Percentiles rank a stretch among this genome's conserved stretches.
phyloP scores from a whole-genome alignment of 2,329 filamentous ascomycete species.

The Rachicladosporium sp. region DNA sequence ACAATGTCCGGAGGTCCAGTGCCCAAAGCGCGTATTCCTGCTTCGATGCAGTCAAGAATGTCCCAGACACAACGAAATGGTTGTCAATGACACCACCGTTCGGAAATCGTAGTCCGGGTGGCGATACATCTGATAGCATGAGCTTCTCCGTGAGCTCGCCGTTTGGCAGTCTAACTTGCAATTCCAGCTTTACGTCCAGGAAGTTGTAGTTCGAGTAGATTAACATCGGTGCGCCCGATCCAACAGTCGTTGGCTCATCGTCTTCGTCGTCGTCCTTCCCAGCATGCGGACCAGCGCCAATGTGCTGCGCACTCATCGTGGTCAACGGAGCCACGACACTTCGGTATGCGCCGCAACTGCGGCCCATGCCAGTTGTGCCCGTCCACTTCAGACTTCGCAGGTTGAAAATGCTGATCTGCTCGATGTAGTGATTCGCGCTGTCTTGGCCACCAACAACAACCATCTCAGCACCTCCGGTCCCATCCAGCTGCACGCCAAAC shows the following conservation, averaged over 20 bases:
- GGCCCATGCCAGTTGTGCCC: conserved; percentile 70
- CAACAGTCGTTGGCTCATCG: conserved; percentile 20
- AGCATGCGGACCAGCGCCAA: conserved; percentile 46
- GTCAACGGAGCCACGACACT: conserved; percentile 83
- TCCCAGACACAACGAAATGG: conserved; percentile 93
- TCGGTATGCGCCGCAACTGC: conserved; percentile 90
- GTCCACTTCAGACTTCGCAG: conserved; percentile 92
- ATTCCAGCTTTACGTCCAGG: conserved; percentile 85
- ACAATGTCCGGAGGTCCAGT: conserved; percentile 72
- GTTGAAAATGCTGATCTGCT: conserved; percentile 98
- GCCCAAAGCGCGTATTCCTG: conserved; percentile 98
- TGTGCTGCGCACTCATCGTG: conserved; percentile 50
- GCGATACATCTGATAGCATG: conserved; percentile 78
- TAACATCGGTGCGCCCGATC: conserved; percentile 57
- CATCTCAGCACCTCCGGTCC: conserved; percentile 89
- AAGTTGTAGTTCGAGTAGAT: conserved; percentile 99
- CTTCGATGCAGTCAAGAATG: conserved; percentile 93
- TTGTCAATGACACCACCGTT: conserved; percentile 93
- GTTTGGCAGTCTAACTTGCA: conserved; percentile 77
- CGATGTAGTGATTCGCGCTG: conserved; percentile 95
- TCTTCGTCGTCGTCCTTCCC: conserved; percentile 28
- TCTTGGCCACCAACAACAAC: conserved; percentile 93
- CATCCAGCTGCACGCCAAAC: conserved; percentile 80
- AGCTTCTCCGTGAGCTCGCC: conserved; percentile 74
- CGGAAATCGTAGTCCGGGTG: conserved; percentile 84